Percentiles rank a stretch among this genome's conserved stretches.
Conservation (phyloP, 208 protist genomes). For the Leishmania mexicana region DNA sequence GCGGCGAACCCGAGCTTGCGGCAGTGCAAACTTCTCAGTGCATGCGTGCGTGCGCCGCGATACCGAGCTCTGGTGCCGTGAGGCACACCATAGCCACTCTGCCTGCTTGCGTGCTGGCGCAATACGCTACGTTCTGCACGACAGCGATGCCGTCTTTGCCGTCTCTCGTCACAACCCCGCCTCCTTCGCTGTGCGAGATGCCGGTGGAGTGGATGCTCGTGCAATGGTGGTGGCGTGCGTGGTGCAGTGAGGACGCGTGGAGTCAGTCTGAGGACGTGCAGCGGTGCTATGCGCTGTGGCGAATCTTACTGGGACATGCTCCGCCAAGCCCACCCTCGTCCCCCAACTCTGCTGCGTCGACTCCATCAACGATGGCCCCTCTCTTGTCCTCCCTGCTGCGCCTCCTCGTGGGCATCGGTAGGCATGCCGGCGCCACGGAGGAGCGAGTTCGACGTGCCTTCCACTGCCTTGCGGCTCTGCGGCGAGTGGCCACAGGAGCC, state of each 20-base stretch:
- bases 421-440: slow-evolving; percentile 4
- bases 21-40: not conserved
- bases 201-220: slow-evolving; percentile 12
- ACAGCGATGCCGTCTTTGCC: not conserved
- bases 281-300: slow-evolving; percentile 30
- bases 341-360: not conserved
- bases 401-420: slow-evolving; percentile 14
- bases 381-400: slow-evolving; percentile 14
- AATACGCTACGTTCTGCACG: not conserved
- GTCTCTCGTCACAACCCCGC: not conserved
- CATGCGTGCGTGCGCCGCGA: not conserved
- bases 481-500: slow-evolving; percentile 6
- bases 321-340: not conserved
- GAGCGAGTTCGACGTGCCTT: slow-evolving; percentile 25
- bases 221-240: slow-evolving; percentile 29
- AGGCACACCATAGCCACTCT: slow-evolving; percentile 14
- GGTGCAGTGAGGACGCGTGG: not conserved
- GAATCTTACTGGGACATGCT: slow-evolving; percentile 13
- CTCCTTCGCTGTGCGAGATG: slow-evolving; percentile 5
- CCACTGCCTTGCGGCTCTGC: slow-evolving; percentile 27
- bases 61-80: slow-evolving; percentile 16
- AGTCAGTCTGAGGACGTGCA: slow-evolving; percentile 10
- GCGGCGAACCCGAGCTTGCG: not conserved
- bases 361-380: not conserved
- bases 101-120: slow-evolving; percentile 19